Base-by-base conservation (phyloP, 2,329 filamentous ascomycete genomes). In the Dactylellina sp. region DNA sequence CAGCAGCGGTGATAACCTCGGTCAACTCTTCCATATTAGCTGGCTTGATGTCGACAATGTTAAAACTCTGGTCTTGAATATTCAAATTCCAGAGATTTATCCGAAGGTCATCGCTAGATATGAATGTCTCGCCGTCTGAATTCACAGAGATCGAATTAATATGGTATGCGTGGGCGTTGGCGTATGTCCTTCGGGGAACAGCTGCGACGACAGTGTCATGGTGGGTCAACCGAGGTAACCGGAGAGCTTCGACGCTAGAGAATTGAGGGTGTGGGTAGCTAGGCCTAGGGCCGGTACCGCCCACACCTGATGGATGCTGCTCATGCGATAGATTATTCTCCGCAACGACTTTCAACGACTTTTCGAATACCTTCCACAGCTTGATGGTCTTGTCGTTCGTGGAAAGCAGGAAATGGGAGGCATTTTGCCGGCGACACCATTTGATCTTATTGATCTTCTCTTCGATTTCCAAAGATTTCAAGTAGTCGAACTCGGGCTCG, bases 371-470 rank as follows among this genome's bases (percentile, higher is more conserved):
- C 83, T 99, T 99, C 95, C 95, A 99, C 78, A 99, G 86, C 85
- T 99, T 99, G 87, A 99, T 99, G 44, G 95, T 99, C 86, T 99
- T 99, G 85, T 99, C 95, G 81, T 99, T 99, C 79, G 95, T 99
- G 46, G 95, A 98, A 66, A 99, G 88, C 59, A 99, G 88, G 82
- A 97, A 99, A 84, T 99, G 95, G 64, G 95, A 98, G 75, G 94
- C 91, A 85, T 99, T 99, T 83, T 98, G 94, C 83, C 95, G 90
- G 81, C 91, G 89, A 83, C 95, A 99, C 95, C 95, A 99, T 83
- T 98, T 99, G 84, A 99, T 99, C 86, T 99, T 99, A 87, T 99
- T 99, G 87, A 99, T 99, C 85, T 99, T 99, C 84, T 99, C 95
- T 86, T 99, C 95, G 80, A 99, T 99, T 83, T 99, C 95, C 79